These are phyloP conservation scores for Aureobasidium sp. DNA, from an alignment of 2,329 filamentous ascomycete species.

Conservation along the genomic window DNA sequence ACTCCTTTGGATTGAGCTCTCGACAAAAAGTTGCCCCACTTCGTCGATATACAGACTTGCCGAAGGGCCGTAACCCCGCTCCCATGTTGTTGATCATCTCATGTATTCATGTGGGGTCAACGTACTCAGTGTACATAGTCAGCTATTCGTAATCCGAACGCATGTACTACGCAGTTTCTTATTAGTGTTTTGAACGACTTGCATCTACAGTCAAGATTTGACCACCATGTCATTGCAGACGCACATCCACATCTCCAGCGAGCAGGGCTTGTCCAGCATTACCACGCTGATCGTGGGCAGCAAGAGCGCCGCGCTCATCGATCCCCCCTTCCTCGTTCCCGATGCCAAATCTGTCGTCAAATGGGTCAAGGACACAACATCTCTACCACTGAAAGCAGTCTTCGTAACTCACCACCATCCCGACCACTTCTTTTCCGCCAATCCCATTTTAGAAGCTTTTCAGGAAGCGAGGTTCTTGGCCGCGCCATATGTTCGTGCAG, in stretches of 20 bases:
- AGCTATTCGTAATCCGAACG: neutral
- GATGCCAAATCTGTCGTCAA: constrained; percentile 26
- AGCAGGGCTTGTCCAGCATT: constrained; percentile 27
- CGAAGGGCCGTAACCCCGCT: neutral
- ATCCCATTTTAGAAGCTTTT: constrained; percentile 28
- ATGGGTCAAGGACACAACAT: constrained; percentile 25
- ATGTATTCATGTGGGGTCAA: neutral
- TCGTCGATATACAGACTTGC: neutral
- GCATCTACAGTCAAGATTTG: neutral
- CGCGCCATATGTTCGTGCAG: constrained; percentile 26
- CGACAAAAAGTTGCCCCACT: neutral
- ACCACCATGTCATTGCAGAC: constrained; percentile 12
- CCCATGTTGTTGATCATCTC: neutral
- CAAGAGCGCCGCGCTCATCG: constrained; percentile 22
- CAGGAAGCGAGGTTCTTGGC: constrained; percentile 19
- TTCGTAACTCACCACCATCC: constrained; percentile 33
- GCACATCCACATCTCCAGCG: constrained; percentile 18
- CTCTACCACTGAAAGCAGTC: constrained; percentile 25
- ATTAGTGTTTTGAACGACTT: neutral
- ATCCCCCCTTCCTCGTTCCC: constrained; percentile 29
- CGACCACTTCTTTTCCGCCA: constrained; percentile 26
- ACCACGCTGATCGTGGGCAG: constrained; percentile 25
- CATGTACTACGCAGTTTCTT: neutral
- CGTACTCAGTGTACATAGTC: neutral
- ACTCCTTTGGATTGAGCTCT: neutral